A percentile compares a stretch with the other conserved stretches of the same genome.
phyloP scores from a whole-genome alignment of 768 basidiomycete genomes.

The Filobasidium floriforme region DNA sequence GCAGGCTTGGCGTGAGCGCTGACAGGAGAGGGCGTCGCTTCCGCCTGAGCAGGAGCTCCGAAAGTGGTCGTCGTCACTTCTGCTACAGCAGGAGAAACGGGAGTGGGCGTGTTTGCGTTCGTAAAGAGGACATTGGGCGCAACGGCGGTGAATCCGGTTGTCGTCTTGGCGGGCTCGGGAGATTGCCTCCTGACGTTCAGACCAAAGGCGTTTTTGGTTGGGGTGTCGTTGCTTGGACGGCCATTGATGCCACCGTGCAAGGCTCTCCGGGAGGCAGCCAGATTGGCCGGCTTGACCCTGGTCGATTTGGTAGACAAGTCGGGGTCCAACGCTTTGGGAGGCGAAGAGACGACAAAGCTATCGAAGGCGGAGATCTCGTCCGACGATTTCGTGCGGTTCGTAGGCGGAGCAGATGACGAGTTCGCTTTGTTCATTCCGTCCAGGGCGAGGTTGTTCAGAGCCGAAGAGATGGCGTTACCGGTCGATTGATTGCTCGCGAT shows the following conservation, averaged over 20 bases:
- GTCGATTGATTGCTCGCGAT: constrained; percentile 6
- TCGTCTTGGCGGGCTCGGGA: constrained; percentile 4
- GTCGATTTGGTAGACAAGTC: constrained; percentile 15
- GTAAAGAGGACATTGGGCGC: constrained; percentile 16
- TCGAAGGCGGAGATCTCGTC: constrained; percentile 22
- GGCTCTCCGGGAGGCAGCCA: constrained; percentile 3
- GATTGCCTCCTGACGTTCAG: constrained; percentile 10
- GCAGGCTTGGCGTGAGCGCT: constrained; percentile 10
- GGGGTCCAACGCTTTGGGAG: constrained; percentile 15
- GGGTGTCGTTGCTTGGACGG: constrained; percentile 13
- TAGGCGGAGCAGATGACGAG: neutral
- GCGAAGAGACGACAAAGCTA: constrained; percentile 20
- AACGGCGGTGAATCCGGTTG: constrained; percentile 13
- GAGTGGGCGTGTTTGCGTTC: constrained; percentile 11
- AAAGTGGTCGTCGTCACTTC: constrained; percentile 3
- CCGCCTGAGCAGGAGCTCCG: constrained; percentile 8
- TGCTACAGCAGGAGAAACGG: constrained; percentile 7
- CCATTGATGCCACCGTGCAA: constrained; percentile 16
- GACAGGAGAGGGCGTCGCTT: constrained; percentile 13
- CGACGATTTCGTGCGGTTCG: constrained; percentile 4
- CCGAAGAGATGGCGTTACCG: constrained; percentile 16
- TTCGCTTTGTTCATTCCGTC: neutral
- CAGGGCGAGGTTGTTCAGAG: constrained; percentile 13
- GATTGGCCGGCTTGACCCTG: constrained; percentile 3
- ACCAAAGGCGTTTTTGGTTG: constrained; percentile 19